Conservation (phyloP, 371 early-diverging fungal genomes). For the Capniomyces stellatus region DNA sequence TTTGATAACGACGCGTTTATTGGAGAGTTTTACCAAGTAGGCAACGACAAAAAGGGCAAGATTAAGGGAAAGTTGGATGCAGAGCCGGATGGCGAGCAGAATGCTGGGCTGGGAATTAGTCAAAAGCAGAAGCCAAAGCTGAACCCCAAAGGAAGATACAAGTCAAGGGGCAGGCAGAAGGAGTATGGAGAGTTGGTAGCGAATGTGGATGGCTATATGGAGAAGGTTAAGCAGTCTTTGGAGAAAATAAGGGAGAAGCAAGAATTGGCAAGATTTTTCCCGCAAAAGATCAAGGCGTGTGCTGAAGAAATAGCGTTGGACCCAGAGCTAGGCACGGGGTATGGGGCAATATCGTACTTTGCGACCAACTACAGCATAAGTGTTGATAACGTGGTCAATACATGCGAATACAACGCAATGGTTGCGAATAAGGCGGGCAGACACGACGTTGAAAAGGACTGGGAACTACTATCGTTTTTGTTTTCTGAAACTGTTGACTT, state of each 20-base stretch:
- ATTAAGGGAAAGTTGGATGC: too few species aligned
- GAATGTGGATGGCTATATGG: too few species aligned
- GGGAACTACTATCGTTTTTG: slow-evolving; percentile 14
- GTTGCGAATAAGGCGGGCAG: slow-evolving; percentile 8
- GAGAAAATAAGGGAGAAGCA: neutral
- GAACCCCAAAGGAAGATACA: too few species aligned
- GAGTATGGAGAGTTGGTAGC: too few species aligned
- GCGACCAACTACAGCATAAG: slow-evolving; percentile 18
- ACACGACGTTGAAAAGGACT: slow-evolving; percentile 13
- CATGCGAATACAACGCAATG: slow-evolving; percentile 11
- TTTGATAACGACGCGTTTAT: neutral
- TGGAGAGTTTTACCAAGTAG: neutral
- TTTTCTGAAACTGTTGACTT: slow-evolving; percentile 10
- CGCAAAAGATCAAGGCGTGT: slow-evolving; percentile 4
- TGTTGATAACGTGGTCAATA: slow-evolving; percentile 7
- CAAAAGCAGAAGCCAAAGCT: too few species aligned
- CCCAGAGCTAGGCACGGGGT: slow-evolving; percentile 2
- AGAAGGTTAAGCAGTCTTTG: neutral
- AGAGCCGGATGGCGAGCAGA: too few species aligned
- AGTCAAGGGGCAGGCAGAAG: too few species aligned
- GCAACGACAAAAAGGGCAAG: neutral
- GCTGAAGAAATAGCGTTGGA: slow-evolving; percentile 19
- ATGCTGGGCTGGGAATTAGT: too few species aligned
- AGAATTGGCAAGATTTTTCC: neutral
- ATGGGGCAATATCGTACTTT: slow-evolving; percentile 7